Evolutionary conservation across 2,329 filamentous ascomycete genomes (phyloP).

Genomic region (Ceratocystis lukuohia): DNA sequence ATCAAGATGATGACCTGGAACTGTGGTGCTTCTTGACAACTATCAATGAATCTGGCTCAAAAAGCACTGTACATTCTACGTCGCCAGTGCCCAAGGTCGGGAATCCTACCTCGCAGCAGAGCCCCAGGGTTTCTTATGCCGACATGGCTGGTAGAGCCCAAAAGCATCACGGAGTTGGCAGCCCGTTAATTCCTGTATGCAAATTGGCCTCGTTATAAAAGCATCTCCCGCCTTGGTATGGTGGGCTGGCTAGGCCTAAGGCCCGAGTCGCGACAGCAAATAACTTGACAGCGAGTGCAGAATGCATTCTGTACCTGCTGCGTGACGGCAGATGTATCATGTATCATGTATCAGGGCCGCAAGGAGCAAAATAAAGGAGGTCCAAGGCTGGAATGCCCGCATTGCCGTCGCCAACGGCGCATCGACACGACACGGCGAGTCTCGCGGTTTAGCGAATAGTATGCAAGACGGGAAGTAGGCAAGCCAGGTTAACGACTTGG

Average conservation of each 20-base stretch:
- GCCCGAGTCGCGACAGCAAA: neutral
- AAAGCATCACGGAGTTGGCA: neutral
- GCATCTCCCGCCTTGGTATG: neutral
- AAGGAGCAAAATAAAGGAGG: neutral
- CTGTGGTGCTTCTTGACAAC: slow-evolving; percentile 1
- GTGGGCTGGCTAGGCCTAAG: neutral
- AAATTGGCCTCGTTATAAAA: neutral
- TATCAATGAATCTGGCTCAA: neutral
- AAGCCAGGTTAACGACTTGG: no score
- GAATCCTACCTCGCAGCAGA: neutral
- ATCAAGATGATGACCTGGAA: slow-evolving; percentile 7
- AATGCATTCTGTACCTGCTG: neutral
- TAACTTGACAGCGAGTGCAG: neutral
- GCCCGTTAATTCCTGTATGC: neutral
- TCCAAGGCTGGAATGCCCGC: no score
- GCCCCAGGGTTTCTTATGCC: neutral
- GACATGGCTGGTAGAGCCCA: neutral
- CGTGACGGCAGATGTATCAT: neutral
- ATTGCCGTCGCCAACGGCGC: neutral
- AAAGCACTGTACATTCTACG: neutral
- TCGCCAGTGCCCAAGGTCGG: neutral
- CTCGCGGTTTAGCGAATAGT: neutral
- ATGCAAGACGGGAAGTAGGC: neutral
- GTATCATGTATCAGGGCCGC: neutral
- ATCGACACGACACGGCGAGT: neutral